Evolutionary conservation across 345 rosid genomes (phyloP).

Genomic region (Eucalyptus pauciflora): DNA sequence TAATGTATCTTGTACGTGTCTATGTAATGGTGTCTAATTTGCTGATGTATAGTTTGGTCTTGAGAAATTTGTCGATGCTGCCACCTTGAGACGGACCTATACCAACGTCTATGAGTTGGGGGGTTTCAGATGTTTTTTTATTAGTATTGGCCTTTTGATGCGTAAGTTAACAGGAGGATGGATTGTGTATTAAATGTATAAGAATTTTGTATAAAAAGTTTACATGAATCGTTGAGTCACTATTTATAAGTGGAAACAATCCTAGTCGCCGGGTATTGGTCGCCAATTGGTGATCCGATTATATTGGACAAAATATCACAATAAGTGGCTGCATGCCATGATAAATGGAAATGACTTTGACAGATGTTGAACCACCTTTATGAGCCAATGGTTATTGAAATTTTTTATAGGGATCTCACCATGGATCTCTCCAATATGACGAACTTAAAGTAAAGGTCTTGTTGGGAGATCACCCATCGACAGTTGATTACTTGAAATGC

Average conservation of each 20-base stretch:
- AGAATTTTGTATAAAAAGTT: too few species aligned
- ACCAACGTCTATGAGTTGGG: too few species aligned
- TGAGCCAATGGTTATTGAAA: not conserved
- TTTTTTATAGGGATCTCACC: not conserved
- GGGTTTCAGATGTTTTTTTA: too few species aligned
- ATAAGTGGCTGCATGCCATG: not conserved
- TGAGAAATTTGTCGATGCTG: too few species aligned
- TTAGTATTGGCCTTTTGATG: too few species aligned
- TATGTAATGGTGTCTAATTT: too few species aligned
- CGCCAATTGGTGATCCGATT: not conserved
- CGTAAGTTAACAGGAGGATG: too few species aligned
- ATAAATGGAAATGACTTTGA: not conserved
- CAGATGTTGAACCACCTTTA: not conserved
- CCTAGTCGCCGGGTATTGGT: not conserved
- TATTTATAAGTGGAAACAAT: too few species aligned
- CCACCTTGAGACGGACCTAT: too few species aligned
- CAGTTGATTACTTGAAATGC: not conserved
- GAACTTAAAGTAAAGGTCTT: not conserved
- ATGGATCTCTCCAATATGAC: not conserved
- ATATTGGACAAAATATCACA: not conserved
- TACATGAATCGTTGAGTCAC: not conserved
- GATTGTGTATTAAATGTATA: too few species aligned
- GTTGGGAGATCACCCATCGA: not conserved
- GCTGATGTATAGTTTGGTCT: too few species aligned
- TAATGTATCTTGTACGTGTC: too few species aligned